Evolutionary conservation across 2,329 filamentous ascomycete species (phyloP).

Genomic region (Neurospora crassa): DNA sequence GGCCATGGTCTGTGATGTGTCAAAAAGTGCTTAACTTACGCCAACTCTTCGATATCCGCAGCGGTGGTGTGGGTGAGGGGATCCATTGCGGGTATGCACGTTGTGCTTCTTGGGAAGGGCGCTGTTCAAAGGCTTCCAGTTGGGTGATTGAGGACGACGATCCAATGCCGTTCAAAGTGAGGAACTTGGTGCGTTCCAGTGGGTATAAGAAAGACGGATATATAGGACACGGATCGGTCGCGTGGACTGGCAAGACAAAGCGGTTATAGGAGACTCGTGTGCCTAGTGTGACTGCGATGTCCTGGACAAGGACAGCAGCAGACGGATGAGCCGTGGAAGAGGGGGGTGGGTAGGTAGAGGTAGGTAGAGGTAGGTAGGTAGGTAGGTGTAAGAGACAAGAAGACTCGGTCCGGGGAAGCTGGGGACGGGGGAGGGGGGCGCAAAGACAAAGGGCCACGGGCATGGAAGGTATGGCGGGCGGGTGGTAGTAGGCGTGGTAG

Average conservation of each 20-base stretch:
- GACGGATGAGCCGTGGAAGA: background rate
- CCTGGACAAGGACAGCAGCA: background rate
- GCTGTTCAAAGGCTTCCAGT: background rate
- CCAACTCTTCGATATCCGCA: constrained; percentile 6
- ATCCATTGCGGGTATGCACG: constrained; percentile 1
- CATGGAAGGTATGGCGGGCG: background rate
- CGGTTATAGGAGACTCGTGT: background rate
- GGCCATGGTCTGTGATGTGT: background rate
- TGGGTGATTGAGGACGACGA: background rate
- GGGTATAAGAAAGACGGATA: background rate
- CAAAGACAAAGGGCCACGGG: background rate
- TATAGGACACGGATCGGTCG: background rate
- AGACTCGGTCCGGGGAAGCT: background rate
- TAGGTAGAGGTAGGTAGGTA: background rate
- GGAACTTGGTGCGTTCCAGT: background rate
- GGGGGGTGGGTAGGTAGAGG: background rate
- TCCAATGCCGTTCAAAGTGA: background rate
- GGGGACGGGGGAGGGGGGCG: background rate
- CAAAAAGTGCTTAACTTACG: constrained; percentile 1
- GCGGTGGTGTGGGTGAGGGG: constrained; percentile 1
- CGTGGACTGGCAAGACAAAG: background rate
- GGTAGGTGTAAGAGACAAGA: background rate
- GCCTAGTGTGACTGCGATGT: background rate
- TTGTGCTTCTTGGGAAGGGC: background rate
- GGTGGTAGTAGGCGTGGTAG: background rate